These are phyloP conservation scores for Fusarium humuli DNA, from an alignment of 2,329 filamentous ascomycete species.

Conservation along the genomic window DNA sequence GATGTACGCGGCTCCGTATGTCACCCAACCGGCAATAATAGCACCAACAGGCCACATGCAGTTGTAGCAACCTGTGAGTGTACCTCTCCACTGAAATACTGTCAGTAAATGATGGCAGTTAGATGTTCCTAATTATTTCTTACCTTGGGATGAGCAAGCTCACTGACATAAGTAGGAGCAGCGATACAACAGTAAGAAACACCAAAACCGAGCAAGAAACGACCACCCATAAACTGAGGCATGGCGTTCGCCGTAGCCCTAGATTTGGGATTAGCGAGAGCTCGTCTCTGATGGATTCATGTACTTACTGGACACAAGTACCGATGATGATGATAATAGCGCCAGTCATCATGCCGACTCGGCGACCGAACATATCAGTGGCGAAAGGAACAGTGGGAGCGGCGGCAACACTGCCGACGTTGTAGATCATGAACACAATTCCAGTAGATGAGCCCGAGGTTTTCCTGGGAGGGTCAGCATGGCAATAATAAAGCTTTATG, in stretches of 20 bases:
- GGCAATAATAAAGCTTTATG: rapidly evolving
- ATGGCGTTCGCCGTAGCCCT: slow-evolving; percentile 49
- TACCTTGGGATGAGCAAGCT: slow-evolving; percentile 62
- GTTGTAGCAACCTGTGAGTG: slow-evolving; percentile 56
- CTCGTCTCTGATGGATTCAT: rapidly evolving
- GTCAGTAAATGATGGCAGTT: neutral
- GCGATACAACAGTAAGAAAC: slow-evolving; percentile 56
- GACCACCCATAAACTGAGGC: slow-evolving; percentile 59
- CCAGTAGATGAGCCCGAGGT: slow-evolving; percentile 36
- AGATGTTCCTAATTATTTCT: rapidly evolving
- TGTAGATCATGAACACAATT: slow-evolving; percentile 59
- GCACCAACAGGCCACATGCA: slow-evolving; percentile 55
- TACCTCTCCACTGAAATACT: slow-evolving; percentile 56
- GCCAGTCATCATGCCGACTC: slow-evolving; percentile 56
- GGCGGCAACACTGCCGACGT: slow-evolving; percentile 57
- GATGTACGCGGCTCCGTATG: slow-evolving; percentile 61
- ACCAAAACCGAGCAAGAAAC: slow-evolving; percentile 67
- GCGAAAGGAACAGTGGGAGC: slow-evolving; percentile 55
- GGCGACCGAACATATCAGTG: slow-evolving; percentile 56
- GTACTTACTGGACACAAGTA: slow-evolving; percentile 52
- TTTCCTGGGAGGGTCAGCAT: slow-evolving; percentile 1
- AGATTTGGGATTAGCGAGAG: rapidly evolving
- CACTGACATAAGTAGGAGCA: slow-evolving; percentile 56
- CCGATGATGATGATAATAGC: slow-evolving; percentile 56
- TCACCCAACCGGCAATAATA: slow-evolving; percentile 66